These are phyloP conservation scores for Collariella sp. DNA, from an alignment of 495 filamentous ascomycete genomes.

Conservation along the genomic window DNA sequence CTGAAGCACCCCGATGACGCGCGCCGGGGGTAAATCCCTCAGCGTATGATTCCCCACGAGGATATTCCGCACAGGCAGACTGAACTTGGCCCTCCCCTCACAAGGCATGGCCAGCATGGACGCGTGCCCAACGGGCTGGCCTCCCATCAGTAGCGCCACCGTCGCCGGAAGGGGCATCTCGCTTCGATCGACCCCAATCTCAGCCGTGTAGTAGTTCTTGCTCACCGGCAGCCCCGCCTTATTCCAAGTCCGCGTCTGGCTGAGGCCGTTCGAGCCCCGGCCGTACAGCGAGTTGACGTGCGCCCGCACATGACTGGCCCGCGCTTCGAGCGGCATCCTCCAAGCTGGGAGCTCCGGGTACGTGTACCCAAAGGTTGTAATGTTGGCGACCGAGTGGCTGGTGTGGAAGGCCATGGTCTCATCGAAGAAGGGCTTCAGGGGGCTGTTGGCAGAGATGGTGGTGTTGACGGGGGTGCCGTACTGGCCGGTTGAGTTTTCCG, in stretches of 20 bases:
- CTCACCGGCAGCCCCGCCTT: neutral
- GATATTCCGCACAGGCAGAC: slow-evolving; percentile 12
- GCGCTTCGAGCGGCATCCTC: slow-evolving; percentile 11
- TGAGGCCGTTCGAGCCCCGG: neutral
- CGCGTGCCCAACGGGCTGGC: slow-evolving; percentile 14
- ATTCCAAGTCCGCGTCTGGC: neutral
- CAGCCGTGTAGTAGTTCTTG: slow-evolving; percentile 25
- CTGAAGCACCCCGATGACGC: slow-evolving; percentile 14
- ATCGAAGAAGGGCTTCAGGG: slow-evolving; percentile 40
- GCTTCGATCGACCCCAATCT: slow-evolving; percentile 25
- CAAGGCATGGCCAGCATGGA: slow-evolving; percentile 16
- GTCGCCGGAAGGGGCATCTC: slow-evolving; percentile 26
- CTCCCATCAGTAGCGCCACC: slow-evolving; percentile 25
- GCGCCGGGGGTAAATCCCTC: slow-evolving; percentile 1
- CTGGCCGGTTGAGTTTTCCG: slow-evolving; percentile 19
- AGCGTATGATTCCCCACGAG: slow-evolving; percentile 3
- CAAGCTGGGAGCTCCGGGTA: slow-evolving; percentile 36
- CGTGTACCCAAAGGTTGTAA: slow-evolving; percentile 36
- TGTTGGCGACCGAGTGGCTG: slow-evolving; percentile 25
- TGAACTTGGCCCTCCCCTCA: slow-evolving; percentile 8
- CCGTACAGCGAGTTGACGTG: slow-evolving; percentile 32
- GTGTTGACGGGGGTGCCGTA: slow-evolving; percentile 25
- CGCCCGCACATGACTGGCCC: slow-evolving; percentile 19
- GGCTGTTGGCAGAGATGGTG: slow-evolving; percentile 30
- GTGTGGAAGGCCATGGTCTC: slow-evolving; percentile 30